Evolutionary conservation across 768 basidiomycete species (phyloP).

Genomic region (Boletus edulis): DNA sequence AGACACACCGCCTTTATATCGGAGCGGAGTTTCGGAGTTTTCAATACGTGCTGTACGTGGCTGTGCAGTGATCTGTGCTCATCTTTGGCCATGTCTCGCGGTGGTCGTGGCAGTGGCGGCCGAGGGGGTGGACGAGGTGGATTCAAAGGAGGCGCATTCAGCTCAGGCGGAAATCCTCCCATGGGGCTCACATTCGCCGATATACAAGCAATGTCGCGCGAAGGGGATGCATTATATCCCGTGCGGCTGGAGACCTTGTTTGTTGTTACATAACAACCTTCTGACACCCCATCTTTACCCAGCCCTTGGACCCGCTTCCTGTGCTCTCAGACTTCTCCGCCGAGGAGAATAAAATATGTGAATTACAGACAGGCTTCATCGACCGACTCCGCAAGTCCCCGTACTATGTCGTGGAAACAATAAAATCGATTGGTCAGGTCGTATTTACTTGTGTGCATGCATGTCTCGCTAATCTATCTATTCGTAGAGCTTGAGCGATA

Average conservation of each 20-base stretch:
- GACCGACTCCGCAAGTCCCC: constrained; percentile 63
- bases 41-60: constrained; percentile 10
- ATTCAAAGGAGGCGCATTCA: constrained; percentile 45
- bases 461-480: constrained; percentile 3
- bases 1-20: constrained; percentile 17
- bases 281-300: constrained; percentile 18
- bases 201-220: constrained; percentile 71
- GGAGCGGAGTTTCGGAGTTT: constrained; percentile 28
- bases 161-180: constrained; percentile 48
- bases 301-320: constrained; percentile 67
- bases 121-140: constrained; percentile 62
- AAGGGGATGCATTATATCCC: constrained; percentile 77
- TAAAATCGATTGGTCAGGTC: constrained; percentile 56
- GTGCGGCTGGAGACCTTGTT: constrained; percentile 46
- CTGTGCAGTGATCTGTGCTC: constrained; percentile 8
- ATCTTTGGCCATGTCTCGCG: constrained; percentile 45
- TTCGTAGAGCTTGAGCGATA: constrained; percentile 70
- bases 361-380: constrained; percentile 66
- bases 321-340: constrained; percentile 62
- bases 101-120: constrained; percentile 42
- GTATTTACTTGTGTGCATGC: neutral
- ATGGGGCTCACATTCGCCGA: constrained; percentile 84
- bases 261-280: constrained; percentile 14
- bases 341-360: constrained; percentile 63
- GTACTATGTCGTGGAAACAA: constrained; percentile 73